These are phyloP conservation scores for Simplicillium aogashimaense DNA, from an alignment of 2,329 filamentous ascomycete species.

Conservation along the genomic window DNA sequence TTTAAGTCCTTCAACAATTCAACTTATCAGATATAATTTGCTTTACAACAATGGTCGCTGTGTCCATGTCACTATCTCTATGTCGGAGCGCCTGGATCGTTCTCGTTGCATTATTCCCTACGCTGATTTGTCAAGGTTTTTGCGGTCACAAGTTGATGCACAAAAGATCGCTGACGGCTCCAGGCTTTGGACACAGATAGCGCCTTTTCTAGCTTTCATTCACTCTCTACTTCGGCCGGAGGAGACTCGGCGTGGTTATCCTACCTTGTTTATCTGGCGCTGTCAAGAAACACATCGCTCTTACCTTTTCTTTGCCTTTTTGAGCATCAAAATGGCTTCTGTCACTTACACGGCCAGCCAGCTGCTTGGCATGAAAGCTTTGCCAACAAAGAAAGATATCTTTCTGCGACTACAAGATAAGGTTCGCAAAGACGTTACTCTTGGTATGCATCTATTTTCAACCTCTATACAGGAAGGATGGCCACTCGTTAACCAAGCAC, in stretches of 20 bases:
- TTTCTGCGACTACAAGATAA: conserved; percentile 18
- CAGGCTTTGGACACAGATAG: conserved; percentile 17
- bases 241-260: conserved; percentile 15
- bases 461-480: too few relatives aligned
- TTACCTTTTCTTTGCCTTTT: conserved; percentile 29
- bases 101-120: conserved; percentile 9
- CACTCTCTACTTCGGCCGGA: conserved; percentile 12
- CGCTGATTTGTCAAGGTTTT: conserved; percentile 13
- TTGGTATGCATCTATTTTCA: conserved; percentile 23
- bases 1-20: conserved; percentile 18
- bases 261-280: conserved; percentile 29
- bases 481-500: conserved; percentile 6
- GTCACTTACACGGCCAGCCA: conserved; percentile 33
- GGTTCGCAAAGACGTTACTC: conserved; percentile 27
- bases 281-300: conserved; percentile 21
- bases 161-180: conserved; percentile 19
- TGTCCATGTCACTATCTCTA: conserved; percentile 17
- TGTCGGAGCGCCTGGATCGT: conserved; percentile 15
- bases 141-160: conserved; percentile 15
- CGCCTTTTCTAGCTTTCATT: conserved; percentile 24
- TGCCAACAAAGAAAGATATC: conserved; percentile 15
- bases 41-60: conserved; percentile 18
- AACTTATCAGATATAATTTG: conserved; percentile 20
- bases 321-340: conserved; percentile 29
- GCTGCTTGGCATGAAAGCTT: conserved; percentile 26